These are phyloP conservation scores for Apiotrichum akiyoshidainum DNA, from an alignment of 1,284 basidiomycete species.

Conservation along the genomic window DNA sequence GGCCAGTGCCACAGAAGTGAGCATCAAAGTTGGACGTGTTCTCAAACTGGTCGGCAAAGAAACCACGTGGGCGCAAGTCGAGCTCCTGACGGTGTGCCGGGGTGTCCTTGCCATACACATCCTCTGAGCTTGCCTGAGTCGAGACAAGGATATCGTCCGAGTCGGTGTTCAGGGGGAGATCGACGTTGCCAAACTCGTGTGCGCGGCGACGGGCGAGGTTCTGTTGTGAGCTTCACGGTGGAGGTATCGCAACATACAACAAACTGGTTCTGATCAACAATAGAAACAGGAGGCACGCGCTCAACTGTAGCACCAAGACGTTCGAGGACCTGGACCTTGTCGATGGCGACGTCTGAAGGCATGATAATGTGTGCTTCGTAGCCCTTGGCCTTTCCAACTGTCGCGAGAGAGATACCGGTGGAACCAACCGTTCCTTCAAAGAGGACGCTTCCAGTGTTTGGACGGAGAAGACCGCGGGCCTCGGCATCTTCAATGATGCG, in stretches of 20 bases:
- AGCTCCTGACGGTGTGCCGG: constrained; percentile 15
- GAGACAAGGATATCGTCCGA: constrained; percentile 54
- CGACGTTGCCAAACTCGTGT: constrained; percentile 62
- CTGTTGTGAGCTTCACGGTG: constrained; percentile 49
- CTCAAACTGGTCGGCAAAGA: constrained; percentile 95
- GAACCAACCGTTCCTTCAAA: constrained; percentile 98
- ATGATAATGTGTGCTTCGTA: constrained; percentile 68
- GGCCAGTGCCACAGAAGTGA: constrained; percentile 85
- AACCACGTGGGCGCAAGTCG: constrained; percentile 38
- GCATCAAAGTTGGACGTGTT: constrained; percentile 87
- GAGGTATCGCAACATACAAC: constrained; percentile 42
- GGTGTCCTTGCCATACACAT: constrained; percentile 24
- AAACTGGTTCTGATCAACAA: constrained; percentile 91
- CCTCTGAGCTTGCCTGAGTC: constrained; percentile 56
- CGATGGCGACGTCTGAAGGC: constrained; percentile 88
- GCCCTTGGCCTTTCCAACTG: constrained; percentile 78
- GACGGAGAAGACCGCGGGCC: constrained; percentile 72
- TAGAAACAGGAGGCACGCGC: constrained; percentile 76
- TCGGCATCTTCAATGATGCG: constrained; percentile 93
- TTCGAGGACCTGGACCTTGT: constrained; percentile 77
- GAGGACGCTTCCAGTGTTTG: constrained; percentile 84
- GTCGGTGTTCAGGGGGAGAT: constrained; percentile 36
- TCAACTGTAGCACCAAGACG: constrained; percentile 85
- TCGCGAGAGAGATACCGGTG: constrained; percentile 95
- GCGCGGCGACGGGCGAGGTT: constrained; percentile 78